These are phyloP conservation scores for Venustampulla echinocandica DNA, from an alignment of 495 filamentous ascomycete species.

Conservation along the genomic window DNA sequence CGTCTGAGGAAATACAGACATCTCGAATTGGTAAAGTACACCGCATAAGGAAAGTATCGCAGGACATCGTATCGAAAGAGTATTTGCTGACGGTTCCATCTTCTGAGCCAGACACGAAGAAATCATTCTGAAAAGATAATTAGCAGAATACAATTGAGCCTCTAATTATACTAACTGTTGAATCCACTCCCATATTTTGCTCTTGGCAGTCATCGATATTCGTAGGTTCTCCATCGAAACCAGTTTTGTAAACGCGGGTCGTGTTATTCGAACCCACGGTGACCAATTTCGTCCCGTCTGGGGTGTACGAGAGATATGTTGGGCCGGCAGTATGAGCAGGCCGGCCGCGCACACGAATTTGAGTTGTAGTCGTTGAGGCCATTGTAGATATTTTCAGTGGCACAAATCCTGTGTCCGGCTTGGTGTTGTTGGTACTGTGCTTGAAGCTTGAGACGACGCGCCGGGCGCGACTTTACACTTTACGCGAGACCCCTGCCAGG, in stretches of 20 bases:
- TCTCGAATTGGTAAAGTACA: slow-evolving; percentile 78
- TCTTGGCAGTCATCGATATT: slow-evolving; percentile 85
- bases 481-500: slow-evolving; percentile 17
- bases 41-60: slow-evolving; percentile 73
- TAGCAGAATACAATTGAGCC: not conserved
- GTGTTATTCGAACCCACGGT: slow-evolving; percentile 87
- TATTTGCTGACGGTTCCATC: slow-evolving; percentile 90
- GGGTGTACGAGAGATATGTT: slow-evolving; percentile 47
- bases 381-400: slow-evolving; percentile 24
- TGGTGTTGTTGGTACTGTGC: slow-evolving; percentile 3
- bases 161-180: slow-evolving; percentile 44
- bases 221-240: slow-evolving; percentile 79
- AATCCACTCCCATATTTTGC: slow-evolving; percentile 65
- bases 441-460: slow-evolving; percentile 14
- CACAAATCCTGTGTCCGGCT: not conserved
- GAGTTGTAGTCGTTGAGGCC: slow-evolving; percentile 41
- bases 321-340: slow-evolving; percentile 45
- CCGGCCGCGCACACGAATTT: slow-evolving; percentile 37
- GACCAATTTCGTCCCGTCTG: slow-evolving; percentile 50
- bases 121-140: slow-evolving; percentile 50
- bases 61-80: slow-evolving; percentile 61
- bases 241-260: slow-evolving; percentile 82
- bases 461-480: slow-evolving; percentile 11
- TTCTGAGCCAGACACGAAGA: slow-evolving; percentile 81
- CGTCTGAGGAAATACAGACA: slow-evolving; percentile 73